Percentiles rank a stretch among this genome's conserved stretches.
These are phyloP conservation scores for Pholiota microspora DNA, from an alignment of 768 basidiomycete genomes.

Conservation along the genomic window DNA sequence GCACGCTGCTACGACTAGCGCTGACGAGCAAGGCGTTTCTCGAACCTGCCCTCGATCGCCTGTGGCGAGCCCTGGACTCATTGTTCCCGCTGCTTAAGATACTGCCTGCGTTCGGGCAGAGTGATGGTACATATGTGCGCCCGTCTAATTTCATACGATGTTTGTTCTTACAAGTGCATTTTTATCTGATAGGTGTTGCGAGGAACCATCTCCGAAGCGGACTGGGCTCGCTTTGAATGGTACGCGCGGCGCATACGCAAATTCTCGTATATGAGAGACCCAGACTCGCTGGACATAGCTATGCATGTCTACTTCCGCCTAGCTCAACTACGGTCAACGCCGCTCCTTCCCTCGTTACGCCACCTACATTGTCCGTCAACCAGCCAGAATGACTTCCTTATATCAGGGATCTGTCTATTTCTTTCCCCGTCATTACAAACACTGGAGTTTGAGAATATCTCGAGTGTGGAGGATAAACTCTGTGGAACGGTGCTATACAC, in stretches of 20 bases:
- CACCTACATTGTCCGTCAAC: conserved; percentile 27
- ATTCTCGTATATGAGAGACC: conserved; percentile 28
- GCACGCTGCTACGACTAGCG: conserved; percentile 21
- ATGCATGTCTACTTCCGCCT: conserved; percentile 35
- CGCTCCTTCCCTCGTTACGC: conserved; percentile 25
- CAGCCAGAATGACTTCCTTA: conserved; percentile 28
- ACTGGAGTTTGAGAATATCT: conserved; percentile 27
- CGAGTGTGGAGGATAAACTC: conserved; percentile 30
- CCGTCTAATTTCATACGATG: neutral
- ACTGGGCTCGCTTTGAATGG: conserved; percentile 32
- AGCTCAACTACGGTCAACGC: conserved; percentile 25
- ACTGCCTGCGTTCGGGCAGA: conserved; percentile 26
- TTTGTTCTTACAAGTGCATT: neutral
- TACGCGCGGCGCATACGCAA: conserved; percentile 27
- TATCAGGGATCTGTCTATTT: conserved; percentile 32
- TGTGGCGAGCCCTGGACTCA: conserved; percentile 31
- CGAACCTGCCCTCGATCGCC: conserved; percentile 29
- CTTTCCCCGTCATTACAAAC: conserved; percentile 27
- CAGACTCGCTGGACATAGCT: conserved; percentile 28
- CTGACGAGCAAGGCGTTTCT: conserved; percentile 29
- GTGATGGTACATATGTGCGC: conserved; percentile 31
- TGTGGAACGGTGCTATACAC: conserved; percentile 30
- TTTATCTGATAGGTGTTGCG: conserved; percentile 24
- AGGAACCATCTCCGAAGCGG: conserved; percentile 20
- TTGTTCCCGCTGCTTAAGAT: conserved; percentile 31